phyloP scores from a whole-genome alignment of 1,284 basidiomycete genomes.

The Tilletia walkeri region DNA sequence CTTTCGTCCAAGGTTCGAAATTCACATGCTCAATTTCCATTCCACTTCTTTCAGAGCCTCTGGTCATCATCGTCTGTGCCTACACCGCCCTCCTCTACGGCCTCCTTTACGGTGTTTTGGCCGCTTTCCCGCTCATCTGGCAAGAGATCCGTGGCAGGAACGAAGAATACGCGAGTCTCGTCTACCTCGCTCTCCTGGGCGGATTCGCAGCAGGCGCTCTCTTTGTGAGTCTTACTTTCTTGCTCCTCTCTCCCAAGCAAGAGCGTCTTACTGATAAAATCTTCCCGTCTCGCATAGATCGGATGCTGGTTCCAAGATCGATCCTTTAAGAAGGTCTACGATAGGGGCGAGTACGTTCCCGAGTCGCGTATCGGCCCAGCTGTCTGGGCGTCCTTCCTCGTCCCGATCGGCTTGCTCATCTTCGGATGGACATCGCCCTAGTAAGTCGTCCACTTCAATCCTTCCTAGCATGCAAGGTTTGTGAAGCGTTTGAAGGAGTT shows the following conservation, averaged over 20 bases:
- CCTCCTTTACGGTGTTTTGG: conserved; percentile 28
- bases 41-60: conserved; percentile 22
- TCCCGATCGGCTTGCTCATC: conserved; percentile 30
- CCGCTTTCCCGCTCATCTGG: conserved; percentile 30
- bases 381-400: conserved; percentile 25
- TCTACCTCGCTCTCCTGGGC: conserved; percentile 24
- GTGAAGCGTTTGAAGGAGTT: no score
- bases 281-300: neutral
- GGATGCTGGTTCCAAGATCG: conserved; percentile 24
- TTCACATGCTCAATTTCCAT: conserved; percentile 1
- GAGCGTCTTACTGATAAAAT: neutral
- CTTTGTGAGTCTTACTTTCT: neutral
- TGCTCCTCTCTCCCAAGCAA: neutral
- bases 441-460: no score
- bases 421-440: conserved; percentile 34
- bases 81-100: conserved; percentile 31
- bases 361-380: conserved; percentile 27
- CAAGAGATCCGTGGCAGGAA: conserved; percentile 21
- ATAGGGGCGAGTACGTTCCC: conserved; percentile 20
- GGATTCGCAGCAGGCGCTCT: conserved; percentile 20
- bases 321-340: conserved; percentile 19
- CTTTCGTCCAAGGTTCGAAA: neutral
- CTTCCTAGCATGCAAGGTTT: no score
- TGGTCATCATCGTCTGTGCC: conserved; percentile 28
- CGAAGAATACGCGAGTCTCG: conserved; percentile 24